Base-by-base conservation (phyloP, 331 rosid genomes). In the Erythrophleum ivorense region DNA sequence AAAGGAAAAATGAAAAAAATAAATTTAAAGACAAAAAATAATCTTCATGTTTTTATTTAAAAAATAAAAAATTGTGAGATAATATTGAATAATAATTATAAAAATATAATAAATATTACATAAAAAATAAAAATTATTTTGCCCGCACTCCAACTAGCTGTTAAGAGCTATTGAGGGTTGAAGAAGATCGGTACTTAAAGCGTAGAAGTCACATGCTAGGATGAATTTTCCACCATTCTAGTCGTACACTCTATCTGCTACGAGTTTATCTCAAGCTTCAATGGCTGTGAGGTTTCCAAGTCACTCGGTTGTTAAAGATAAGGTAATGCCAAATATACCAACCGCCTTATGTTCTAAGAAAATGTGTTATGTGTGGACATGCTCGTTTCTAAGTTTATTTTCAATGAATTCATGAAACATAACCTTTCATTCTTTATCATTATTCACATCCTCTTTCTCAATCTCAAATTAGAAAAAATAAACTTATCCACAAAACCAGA, bases 261-360 rank as follows among this genome's bases (percentile, higher is more conserved):
- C 6, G 16, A 46, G 29, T 43, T 59, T 76, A 75, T 75, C 21
- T 64, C 21, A 60, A 49, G 29, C 45, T 76, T 76, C 71, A 60
- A 60, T 62, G 80, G 80, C 71, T 60, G 31, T 14, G 52, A 16
- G 58, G 48, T n/a, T 45, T 60, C 80, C 71, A 76, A 45, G 45
- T 58, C 70, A 59, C 29, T 43, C 24, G 3, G 8, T 31, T 15
- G 33, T 43, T 21, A 11, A 76, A 46, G 72, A 60, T 76, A 60
- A 76, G 60, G 31, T 15, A 60, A 21, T 2, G 53, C 52, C 53
- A 36, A 53, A 75, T 21, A 55, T 10, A 21, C 12, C 9, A 5
- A 11, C n/a, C 8, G 13, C 41, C 41, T 21, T 24, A 48, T 46
- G 41, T 48, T 71, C 13, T 46, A 8, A 5, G 13, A 12, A 12